These are phyloP conservation scores for Ophiocordyceps camponoti-saundersi DNA, from an alignment of 2,329 filamentous ascomycete species.

Conservation along the genomic window DNA sequence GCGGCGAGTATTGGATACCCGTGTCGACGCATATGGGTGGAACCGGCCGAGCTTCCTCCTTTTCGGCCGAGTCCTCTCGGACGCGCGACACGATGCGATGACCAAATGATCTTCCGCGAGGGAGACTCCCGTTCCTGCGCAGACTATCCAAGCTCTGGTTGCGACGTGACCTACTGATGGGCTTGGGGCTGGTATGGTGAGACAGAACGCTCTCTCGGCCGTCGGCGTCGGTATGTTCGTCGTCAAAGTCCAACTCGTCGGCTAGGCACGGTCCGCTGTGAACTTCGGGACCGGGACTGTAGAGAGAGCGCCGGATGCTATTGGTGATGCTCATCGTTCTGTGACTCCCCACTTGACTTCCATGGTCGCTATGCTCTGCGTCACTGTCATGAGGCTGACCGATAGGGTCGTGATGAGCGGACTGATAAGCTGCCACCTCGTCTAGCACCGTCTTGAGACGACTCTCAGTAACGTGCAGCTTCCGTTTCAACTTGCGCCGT, in stretches of 20 bases:
- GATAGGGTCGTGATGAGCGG: conserved; percentile 19
- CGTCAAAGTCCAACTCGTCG: conserved; percentile 79
- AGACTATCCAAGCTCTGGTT: conserved; percentile 43
- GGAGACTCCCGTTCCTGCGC: conserved; percentile 35
- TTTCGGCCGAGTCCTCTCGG: conserved; percentile 36
- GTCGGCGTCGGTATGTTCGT: conserved; percentile 55
- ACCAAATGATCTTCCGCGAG: conserved; percentile 32
- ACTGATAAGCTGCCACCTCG: conserved; percentile 61
- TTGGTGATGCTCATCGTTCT: conserved; percentile 55
- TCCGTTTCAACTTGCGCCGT: conserved; percentile 64
- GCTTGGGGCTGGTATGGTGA: conserved; percentile 19
- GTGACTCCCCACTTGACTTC: conserved; percentile 57
- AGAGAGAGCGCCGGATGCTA: conserved; percentile 56
- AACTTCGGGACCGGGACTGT: conserved; percentile 19
- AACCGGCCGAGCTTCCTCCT: conserved; percentile 16
- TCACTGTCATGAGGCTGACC: conserved; percentile 34
- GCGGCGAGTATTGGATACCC: conserved; percentile 73
- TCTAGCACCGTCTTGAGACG: conserved; percentile 71
- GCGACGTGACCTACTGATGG: conserved; percentile 30
- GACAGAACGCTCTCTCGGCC: conserved; percentile 47
- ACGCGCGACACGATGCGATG: conserved; percentile 38
- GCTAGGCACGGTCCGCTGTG: conserved; percentile 61
- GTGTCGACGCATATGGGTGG: conserved; percentile 46
- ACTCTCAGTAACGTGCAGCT: conserved; percentile 77
- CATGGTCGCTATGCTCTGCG: conserved; percentile 41